phyloP scores from a whole-genome alignment of 164 flowering plant genomes.

The Piper longum region DNA sequence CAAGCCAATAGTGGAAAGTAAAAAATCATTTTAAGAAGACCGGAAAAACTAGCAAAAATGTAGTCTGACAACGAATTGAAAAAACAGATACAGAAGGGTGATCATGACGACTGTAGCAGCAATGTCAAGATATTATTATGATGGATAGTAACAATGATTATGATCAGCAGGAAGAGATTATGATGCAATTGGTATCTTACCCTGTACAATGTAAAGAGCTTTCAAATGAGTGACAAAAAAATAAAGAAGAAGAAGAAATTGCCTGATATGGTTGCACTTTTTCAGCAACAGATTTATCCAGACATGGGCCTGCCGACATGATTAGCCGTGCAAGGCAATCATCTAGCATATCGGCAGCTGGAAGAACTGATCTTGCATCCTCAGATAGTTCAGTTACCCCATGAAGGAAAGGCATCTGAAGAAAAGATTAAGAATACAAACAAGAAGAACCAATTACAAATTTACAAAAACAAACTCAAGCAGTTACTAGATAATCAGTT shows the following conservation, averaged over 20 bases:
- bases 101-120: no score
- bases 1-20: no score
- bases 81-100: no score
- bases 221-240: background rate
- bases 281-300: slow-evolving; percentile 4
- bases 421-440: slow-evolving; percentile 4
- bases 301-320: slow-evolving; percentile 22
- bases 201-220: background rate
- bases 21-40: no score
- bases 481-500: slow-evolving; percentile 1
- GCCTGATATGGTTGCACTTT: slow-evolving; percentile 54
- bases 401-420: slow-evolving; percentile 55
- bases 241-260: background rate
- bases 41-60: no score
- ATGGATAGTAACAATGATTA: no score
- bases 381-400: slow-evolving; percentile 44
- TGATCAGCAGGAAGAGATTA: no score
- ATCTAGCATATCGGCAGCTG: slow-evolving; percentile 62
- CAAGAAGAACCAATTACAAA: background rate
- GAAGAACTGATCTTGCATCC: slow-evolving; percentile 53
- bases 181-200: background rate
- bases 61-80: no score
- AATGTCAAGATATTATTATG: no score
- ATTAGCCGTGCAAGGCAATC: slow-evolving; percentile 25
- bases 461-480: slow-evolving; percentile 3